phyloP scores from a whole-genome alignment of 768 basidiomycete genomes.

The Termitomyces sp. region DNA sequence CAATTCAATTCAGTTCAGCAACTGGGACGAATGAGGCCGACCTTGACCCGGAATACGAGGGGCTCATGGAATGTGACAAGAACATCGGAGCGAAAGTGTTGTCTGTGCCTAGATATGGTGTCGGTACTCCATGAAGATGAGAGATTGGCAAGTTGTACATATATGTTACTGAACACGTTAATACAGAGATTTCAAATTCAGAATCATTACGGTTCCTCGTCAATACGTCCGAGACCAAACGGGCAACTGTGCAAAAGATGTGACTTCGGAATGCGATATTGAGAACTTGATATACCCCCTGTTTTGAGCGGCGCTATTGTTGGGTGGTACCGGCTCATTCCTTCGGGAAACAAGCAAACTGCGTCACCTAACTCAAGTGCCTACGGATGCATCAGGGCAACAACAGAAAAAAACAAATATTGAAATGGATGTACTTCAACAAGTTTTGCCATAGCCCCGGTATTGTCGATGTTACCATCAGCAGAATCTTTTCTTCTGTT shows the following conservation, averaged over 20 bases:
- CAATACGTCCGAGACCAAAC: constrained; percentile 74
- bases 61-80: constrained; percentile 77
- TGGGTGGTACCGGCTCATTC: constrained; percentile 79
- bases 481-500: constrained; percentile 66
- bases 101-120: constrained; percentile 53
- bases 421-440: constrained; percentile 42
- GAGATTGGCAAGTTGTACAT: constrained; percentile 38
- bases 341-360: constrained; percentile 83
- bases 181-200: constrained; percentile 65
- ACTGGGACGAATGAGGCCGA: constrained; percentile 14
- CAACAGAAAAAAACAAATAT: not conserved
- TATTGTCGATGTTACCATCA: constrained; percentile 57
- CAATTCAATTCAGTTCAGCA: not conserved
- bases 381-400: constrained; percentile 27
- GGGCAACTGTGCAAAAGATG: constrained; percentile 51
- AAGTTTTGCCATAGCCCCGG: constrained; percentile 59
- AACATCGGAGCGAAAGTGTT: constrained; percentile 86
- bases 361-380: constrained; percentile 74
- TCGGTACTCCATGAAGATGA: not conserved
- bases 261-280: not conserved
- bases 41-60: constrained; percentile 60
- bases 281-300: constrained; percentile 46
- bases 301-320: constrained; percentile 86
- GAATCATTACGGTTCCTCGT: constrained; percentile 61
- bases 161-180: constrained; percentile 80